phyloP scores from a whole-genome alignment of 139 green algal genomes.

The Chlorella sp. region DNA sequence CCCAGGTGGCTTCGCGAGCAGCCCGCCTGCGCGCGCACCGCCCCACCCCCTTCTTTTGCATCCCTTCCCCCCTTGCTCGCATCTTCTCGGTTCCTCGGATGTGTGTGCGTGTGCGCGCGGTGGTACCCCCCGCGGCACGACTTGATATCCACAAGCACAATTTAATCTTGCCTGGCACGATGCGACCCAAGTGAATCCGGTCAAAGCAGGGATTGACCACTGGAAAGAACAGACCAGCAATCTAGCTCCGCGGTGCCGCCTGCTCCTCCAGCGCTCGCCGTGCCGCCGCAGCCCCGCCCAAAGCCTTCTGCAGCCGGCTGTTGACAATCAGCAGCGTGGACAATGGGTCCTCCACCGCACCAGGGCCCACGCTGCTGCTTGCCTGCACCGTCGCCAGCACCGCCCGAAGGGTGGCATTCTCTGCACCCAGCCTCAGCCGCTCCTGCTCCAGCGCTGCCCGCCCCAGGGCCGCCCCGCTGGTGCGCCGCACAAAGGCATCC shows the following conservation, averaged over 20 bases:
- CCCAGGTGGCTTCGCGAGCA: background rate
- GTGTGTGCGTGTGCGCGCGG: background rate
- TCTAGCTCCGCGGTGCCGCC: too few species aligned
- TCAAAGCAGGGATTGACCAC: too few species aligned
- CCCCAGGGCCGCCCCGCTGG: slow-evolving; percentile 63
- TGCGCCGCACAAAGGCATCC: slow-evolving; percentile 6
- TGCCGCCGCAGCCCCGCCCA: background rate
- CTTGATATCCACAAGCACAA: slow-evolving; percentile 13
- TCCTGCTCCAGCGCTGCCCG: slow-evolving; percentile 78
- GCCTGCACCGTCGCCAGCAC: slow-evolving; percentile 82
- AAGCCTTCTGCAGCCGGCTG: slow-evolving; percentile 69
- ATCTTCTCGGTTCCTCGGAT: slow-evolving; percentile 11
- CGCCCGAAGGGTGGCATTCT: slow-evolving; percentile 83
- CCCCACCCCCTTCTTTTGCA: background rate
- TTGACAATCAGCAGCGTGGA: slow-evolving; percentile 93
- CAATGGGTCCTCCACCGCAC: slow-evolving; percentile 84
- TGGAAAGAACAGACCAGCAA: too few species aligned
- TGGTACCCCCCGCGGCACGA: background rate
- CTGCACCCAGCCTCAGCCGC: slow-evolving; percentile 68
- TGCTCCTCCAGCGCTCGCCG: background rate
- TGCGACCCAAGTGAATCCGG: too few species aligned
- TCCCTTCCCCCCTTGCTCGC: background rate
- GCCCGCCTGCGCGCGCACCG: background rate
- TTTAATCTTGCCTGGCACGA: slow-evolving; percentile 11
- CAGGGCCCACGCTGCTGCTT: slow-evolving; percentile 80